These are phyloP conservation scores for Pseudohalonectria lignicola DNA, from an alignment of 2,329 filamentous ascomycete species.

Conservation along the genomic window DNA sequence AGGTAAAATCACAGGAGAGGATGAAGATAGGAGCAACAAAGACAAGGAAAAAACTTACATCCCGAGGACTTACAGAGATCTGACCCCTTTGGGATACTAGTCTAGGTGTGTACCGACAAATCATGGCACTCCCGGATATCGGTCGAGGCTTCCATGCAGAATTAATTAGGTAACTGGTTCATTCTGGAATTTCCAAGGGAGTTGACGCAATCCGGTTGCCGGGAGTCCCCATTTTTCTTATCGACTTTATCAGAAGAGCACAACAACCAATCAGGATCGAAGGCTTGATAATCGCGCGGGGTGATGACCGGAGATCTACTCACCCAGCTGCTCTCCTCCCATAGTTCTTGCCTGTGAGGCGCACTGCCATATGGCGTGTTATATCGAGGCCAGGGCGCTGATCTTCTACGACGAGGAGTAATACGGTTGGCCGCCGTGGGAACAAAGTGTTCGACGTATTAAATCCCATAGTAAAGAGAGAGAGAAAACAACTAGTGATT, in stretches of 20 bases:
- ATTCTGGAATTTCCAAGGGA: background rate
- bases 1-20: no score
- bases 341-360: no score
- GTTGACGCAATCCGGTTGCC: background rate
- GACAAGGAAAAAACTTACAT: no score
- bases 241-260: no score
- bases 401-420: constrained; percentile 29
- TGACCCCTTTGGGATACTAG: background rate
- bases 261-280: background rate
- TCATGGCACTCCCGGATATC: background rate
- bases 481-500: background rate
- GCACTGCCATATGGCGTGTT: no score
- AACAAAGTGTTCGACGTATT: no score
- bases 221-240: no score
- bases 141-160: background rate
- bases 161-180: background rate
- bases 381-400: constrained; percentile 43
- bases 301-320: background rate
- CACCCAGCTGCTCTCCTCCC: no score
- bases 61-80: background rate
- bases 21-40: no score
- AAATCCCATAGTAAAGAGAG: background rate
- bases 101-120: background rate
- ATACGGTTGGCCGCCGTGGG: no score
- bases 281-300: background rate